These are phyloP conservation scores for Brassica juncea DNA, from an alignment of 345 rosid genomes.

Conservation along the genomic window DNA sequence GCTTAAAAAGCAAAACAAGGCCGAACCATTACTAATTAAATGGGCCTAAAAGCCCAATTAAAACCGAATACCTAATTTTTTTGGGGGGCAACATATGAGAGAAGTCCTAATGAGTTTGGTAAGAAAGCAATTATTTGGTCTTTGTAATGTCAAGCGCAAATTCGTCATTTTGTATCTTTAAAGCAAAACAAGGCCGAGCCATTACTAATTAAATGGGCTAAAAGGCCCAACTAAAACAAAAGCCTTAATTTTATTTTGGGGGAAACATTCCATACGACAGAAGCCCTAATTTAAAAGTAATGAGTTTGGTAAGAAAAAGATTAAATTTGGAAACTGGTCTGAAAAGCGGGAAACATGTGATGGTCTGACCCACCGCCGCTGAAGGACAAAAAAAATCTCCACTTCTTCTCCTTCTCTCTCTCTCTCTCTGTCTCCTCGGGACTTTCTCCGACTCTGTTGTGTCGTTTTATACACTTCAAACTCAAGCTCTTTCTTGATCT, in stretches of 20 bases:
- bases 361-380: constrained; percentile 36
- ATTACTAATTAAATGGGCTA: background rate
- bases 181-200: background rate
- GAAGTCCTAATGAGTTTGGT: constrained; percentile 21
- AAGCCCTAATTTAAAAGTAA: background rate
- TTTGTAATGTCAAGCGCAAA: background rate
- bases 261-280: background rate
- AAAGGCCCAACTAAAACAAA: background rate
- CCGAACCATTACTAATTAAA: background rate
- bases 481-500: constrained; percentile 7
- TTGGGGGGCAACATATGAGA: background rate
- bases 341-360: constrained; percentile 68
- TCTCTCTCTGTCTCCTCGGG: constrained; percentile 2
- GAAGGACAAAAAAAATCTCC: constrained; percentile 1
- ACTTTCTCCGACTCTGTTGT: constrained; percentile 30
- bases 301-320: constrained; percentile 30
- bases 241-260: background rate
- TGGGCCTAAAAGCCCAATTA: background rate
- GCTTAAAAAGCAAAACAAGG: background rate
- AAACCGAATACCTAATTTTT: background rate
- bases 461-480: constrained; percentile 24
- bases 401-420: constrained; percentile 11
- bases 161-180: background rate
- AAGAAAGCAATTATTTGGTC: background rate
- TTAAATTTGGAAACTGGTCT: constrained; percentile 30